Percentiles rank a stretch among this genome's conserved stretches.
These are phyloP conservation scores for Thermochaetoides thermophila DNA, from an alignment of 495 filamentous ascomycete genomes.

Conservation along the genomic window DNA sequence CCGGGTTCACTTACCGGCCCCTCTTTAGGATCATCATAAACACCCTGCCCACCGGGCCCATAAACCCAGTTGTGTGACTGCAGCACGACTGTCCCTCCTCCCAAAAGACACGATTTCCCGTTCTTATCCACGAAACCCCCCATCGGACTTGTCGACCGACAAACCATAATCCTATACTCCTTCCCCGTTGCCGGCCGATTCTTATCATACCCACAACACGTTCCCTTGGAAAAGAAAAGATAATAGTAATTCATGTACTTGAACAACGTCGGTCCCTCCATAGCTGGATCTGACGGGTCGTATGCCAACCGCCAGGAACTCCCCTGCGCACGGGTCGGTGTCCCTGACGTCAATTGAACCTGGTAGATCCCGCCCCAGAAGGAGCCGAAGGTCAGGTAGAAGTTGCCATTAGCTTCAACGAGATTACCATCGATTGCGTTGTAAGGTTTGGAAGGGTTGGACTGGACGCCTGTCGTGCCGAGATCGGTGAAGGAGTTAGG, in stretches of 20 bases:
- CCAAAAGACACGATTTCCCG: conserved; percentile 38
- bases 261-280: conserved; percentile 46
- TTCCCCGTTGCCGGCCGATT: conserved; percentile 35
- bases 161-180: conserved; percentile 56
- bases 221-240: conserved; percentile 48
- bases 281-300: conserved; percentile 35
- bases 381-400: conserved; percentile 50
- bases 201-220: conserved; percentile 42
- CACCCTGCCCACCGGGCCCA: conserved; percentile 53
- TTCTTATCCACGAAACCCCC: conserved; percentile 45
- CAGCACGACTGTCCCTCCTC: conserved; percentile 50
- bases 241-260: conserved; percentile 45
- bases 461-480: conserved; percentile 36
- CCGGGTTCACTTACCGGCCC: conserved; percentile 20
- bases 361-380: conserved; percentile 60
- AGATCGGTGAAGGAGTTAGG: conserved; percentile 44
- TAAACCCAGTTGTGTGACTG: conserved; percentile 49
- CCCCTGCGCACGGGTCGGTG: conserved; percentile 15
- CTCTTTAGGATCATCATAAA: conserved; percentile 21
- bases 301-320: conserved; percentile 38
- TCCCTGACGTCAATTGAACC: conserved; percentile 39
- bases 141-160: conserved; percentile 37
- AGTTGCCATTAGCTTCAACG: conserved; percentile 29
- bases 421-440: conserved; percentile 62
- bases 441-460: conserved; percentile 33